A percentile compares a stretch with the other conserved stretches of the same genome.
Conservation (phyloP, 2,329 filamentous ascomycete genomes). For the Pseudogymnoascus verrucosus region DNA sequence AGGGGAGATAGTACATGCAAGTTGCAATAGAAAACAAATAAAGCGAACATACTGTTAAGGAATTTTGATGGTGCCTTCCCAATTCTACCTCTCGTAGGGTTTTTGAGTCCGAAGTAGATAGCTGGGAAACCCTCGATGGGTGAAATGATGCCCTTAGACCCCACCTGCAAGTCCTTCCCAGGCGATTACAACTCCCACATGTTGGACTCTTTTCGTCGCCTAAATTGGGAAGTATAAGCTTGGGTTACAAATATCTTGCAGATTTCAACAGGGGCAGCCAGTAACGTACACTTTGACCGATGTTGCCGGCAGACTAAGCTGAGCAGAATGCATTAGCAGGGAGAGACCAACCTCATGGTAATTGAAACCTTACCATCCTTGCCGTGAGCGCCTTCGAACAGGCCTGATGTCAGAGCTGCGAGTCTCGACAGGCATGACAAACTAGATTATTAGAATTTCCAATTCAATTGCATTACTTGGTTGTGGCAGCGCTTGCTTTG, state of each 20-base stretch:
- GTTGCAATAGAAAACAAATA: neutral
- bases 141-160: neutral
- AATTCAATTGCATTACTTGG: neutral
- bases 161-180: neutral
- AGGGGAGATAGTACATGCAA: neutral
- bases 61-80: neutral
- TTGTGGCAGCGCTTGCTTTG: neutral
- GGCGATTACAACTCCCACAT: neutral
- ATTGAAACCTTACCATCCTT: neutral
- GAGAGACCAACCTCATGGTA: neutral
- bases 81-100: neutral
- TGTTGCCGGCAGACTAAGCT: neutral
- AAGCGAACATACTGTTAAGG: neutral
- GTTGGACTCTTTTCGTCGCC: neutral
- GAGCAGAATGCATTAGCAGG: neutral
- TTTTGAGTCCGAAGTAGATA: neutral
- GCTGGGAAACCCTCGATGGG: neutral
- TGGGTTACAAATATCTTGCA: neutral
- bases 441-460: neutral
- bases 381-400: neutral
- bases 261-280: neutral
- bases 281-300: neutral
- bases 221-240: neutral
- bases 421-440: neutral
- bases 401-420: neutral